phyloP scores from a whole-genome alignment of 306 rosid genomes.

The Arachis stenosperma region DNA sequence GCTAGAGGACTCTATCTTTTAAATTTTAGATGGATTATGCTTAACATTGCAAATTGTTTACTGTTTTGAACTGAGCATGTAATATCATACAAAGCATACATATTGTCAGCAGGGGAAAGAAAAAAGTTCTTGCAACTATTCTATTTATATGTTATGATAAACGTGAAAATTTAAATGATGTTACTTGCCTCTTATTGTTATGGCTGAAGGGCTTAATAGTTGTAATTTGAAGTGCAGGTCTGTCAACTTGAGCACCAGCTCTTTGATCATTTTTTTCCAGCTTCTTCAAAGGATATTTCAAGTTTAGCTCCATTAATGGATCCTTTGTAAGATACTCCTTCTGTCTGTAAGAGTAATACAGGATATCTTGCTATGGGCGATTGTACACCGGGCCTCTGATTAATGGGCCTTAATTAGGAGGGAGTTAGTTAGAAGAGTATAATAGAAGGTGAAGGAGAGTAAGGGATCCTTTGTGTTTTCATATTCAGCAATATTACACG shows the following conservation, averaged over 20 bases:
- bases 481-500: no score
- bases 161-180: constrained; percentile 24
- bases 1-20: background rate
- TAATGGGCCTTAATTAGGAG: no score
- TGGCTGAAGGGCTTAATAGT: constrained; percentile 33
- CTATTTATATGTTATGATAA: constrained; percentile 21
- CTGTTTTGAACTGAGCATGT: background rate
- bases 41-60: constrained; percentile 2
- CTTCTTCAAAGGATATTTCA: constrained; percentile 82
- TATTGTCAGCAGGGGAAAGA: constrained; percentile 24
- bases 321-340: constrained; percentile 78
- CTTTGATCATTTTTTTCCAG: constrained; percentile 93
- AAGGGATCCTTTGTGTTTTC: no score
- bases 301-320: constrained; percentile 95
- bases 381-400: no score
- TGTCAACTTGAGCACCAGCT: constrained; percentile 99
- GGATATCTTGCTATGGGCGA: constrained; percentile 3
- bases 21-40: background rate
- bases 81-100: constrained; percentile 18
- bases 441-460: no score
- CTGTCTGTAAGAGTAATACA: constrained; percentile 21
- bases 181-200: constrained; percentile 29
- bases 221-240: constrained; percentile 62
- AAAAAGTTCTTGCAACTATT: constrained; percentile 10
- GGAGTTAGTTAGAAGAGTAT: no score